These are phyloP conservation scores for Beauveria sp. DNA, from an alignment of 2,329 filamentous ascomycete species.

Conservation along the genomic window DNA sequence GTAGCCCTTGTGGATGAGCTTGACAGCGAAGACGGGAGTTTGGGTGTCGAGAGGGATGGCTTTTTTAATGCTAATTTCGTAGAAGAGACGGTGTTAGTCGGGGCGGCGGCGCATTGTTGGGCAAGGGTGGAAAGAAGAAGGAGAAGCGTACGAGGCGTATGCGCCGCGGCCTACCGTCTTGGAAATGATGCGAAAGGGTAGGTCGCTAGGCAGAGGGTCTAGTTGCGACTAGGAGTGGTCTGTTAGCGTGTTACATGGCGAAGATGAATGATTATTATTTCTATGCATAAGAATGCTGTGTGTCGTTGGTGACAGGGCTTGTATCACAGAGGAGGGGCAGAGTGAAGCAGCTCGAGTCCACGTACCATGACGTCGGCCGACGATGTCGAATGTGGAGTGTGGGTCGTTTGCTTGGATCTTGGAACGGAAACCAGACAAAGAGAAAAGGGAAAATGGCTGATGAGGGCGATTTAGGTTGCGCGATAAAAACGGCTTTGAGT, in stretches of 20 bases:
- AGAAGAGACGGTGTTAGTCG: neutral
- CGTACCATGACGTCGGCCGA: conserved; percentile 37
- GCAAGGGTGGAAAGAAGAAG: no score
- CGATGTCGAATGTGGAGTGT: neutral
- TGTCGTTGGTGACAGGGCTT: no score
- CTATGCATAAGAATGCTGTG: neutral
- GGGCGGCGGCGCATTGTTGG: no score
- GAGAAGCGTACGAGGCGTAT: conserved; percentile 74
- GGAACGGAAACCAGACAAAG: neutral
- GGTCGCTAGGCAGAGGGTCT: conserved; percentile 72
- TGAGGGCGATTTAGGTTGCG: neutral
- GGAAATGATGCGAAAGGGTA: conserved; percentile 91
- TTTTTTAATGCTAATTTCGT: conserved; percentile 71
- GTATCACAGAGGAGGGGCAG: neutral
- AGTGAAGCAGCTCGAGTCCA: neutral
- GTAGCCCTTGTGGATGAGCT: conserved; percentile 97
- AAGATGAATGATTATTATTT: neutral
- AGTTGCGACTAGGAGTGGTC: conserved; percentile 62
- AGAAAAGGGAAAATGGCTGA: neutral
- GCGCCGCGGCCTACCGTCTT: conserved; percentile 95
- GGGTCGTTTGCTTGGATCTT: no score
- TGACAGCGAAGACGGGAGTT: conserved; percentile 85
- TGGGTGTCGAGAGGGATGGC: conserved; percentile 64
- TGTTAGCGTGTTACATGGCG: conserved; percentile 43
- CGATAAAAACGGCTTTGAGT: neutral